Evolutionary conservation across 2,329 filamentous ascomycete genomes (phyloP), one percentile per base, ranked within the genome.

Genomic region (Huntiella abstrusa): DNA sequence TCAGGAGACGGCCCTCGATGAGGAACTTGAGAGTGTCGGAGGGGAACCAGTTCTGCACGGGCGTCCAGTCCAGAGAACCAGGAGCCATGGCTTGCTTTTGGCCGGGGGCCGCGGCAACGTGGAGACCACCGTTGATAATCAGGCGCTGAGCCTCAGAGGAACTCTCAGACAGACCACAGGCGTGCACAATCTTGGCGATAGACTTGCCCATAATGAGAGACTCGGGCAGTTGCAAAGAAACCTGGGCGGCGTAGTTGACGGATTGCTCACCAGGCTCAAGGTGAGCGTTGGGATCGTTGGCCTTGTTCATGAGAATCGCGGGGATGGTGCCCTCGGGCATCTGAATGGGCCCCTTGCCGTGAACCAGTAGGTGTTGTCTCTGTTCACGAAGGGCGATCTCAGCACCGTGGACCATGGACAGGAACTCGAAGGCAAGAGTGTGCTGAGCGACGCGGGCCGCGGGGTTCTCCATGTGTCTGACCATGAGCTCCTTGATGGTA

Each of bases 391-490:
- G 58, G 0, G 87, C 85, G 51, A 71, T 71, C 5, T 69, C 55
- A 0, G 65, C 58, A 11, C 87, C 84, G 57, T 96, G 86, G 1
- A 86, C 73, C 2, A 98, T 69, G 43, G 79, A 71, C 1, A 92
- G 67, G 16, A 96, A 80, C 57, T 98, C 87, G 43, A 68, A 73
- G 1, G 91, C 91, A 2, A 98, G 72, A 1, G 70, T 64, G 57
- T 94, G 87, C 55, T 98, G 88, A 3, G 88, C 86, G 47, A 75
- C 59, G 28, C 91, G 76, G 61, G 79, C 75, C 1, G 77, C 70
- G 0, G 83, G 82, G 47, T 87, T 71, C 22, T 67, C 52, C 6
- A 61, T 62, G 54, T 96, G 87, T 51, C 79, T 60, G 32, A 65
- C 59, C 73, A 96, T 82, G 45, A 83, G 60, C 11, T 65, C 55